Conservation (phyloP, 1,284 basidiomycete species). For the Earliella scabrosa region DNA sequence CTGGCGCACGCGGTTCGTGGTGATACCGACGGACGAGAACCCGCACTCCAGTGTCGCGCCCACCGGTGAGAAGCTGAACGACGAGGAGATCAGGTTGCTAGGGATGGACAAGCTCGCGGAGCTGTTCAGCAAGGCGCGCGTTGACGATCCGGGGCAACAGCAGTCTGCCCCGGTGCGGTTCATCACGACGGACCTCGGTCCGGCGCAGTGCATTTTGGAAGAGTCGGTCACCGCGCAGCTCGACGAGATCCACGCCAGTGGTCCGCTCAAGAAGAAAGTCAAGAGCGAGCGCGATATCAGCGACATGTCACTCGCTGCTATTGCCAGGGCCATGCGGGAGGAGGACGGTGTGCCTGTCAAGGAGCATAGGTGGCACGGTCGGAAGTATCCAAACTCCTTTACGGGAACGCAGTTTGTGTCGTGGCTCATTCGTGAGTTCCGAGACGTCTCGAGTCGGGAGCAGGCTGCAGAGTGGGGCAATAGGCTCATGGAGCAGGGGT, state of each 20-base stretch:
- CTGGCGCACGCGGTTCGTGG: slow-evolving; percentile 95
- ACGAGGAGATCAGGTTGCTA: slow-evolving; percentile 86
- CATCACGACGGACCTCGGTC: slow-evolving; percentile 82
- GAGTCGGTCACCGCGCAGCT: slow-evolving; percentile 78
- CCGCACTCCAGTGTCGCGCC: slow-evolving; percentile 61
- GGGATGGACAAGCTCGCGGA: slow-evolving; percentile 94
- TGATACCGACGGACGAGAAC: slow-evolving; percentile 83
- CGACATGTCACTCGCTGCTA: slow-evolving; percentile 60
- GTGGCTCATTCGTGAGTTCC: slow-evolving; percentile 87
- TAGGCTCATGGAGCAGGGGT: slow-evolving; percentile 74
- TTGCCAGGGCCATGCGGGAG: slow-evolving; percentile 82
- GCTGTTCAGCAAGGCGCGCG: slow-evolving; percentile 78
- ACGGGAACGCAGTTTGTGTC: slow-evolving; percentile 86
- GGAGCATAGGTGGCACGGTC: slow-evolving; percentile 75
- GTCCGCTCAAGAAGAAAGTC: slow-evolving; percentile 76
- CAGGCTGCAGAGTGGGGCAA: slow-evolving; percentile 83
- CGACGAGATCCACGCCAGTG: slow-evolving; percentile 77
- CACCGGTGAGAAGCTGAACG: slow-evolving; percentile 73
- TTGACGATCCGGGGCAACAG: slow-evolving; percentile 58
- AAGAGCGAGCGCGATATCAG: slow-evolving; percentile 74
- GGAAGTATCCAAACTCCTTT: slow-evolving; percentile 77
- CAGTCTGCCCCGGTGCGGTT: slow-evolving; percentile 65
- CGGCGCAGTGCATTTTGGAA: slow-evolving; percentile 78
- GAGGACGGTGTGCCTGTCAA: slow-evolving; percentile 80
- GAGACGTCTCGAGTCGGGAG: slow-evolving; percentile 79